Conservation (phyloP, 2,329 filamentous ascomycete species). For the Sclerotinia spermophila region DNA sequence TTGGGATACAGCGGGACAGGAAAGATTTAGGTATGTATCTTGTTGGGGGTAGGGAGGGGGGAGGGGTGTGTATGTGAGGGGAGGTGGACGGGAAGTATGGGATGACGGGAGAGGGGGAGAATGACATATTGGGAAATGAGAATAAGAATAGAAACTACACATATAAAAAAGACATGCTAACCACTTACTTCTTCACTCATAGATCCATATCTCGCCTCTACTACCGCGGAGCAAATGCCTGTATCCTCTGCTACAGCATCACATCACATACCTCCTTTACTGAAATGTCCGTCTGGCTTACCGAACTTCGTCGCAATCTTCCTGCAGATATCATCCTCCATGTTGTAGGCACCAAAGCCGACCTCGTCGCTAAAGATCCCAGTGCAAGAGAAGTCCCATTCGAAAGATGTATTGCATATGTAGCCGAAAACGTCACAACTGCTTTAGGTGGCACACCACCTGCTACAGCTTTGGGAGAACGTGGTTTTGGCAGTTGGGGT, state of each 20-base stretch:
- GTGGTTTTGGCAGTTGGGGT: not conserved
- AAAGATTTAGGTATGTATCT: conserved; percentile 66
- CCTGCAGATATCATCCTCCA: conserved; percentile 73
- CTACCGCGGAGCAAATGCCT: conserved; percentile 92
- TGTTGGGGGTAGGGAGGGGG: no score
- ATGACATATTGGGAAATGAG: not conserved
- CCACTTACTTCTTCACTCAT: not conserved
- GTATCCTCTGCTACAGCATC: conserved; percentile 92
- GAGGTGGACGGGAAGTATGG: no score
- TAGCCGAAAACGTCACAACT: conserved; percentile 84
- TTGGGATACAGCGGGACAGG: conserved; percentile 95
- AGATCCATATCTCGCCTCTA: conserved; percentile 86
- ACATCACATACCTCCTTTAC: conserved; percentile 80
- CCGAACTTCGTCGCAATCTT: conserved; percentile 76
- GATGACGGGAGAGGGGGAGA: not conserved
- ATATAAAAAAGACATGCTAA: not conserved
- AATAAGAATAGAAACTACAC: not conserved
- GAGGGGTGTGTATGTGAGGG: not conserved
- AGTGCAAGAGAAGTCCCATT: conserved; percentile 79
- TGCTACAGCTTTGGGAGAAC: conserved; percentile 50
- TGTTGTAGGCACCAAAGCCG: conserved; percentile 91
- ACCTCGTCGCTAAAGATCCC: conserved; percentile 84
- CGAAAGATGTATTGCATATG: conserved; percentile 92
- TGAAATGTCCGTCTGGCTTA: conserved; percentile 90
- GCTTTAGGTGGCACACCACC: conserved; percentile 64